Evolutionary conservation across 257 asterid genomes (phyloP).

Genomic region (Fraxinus americana): DNA sequence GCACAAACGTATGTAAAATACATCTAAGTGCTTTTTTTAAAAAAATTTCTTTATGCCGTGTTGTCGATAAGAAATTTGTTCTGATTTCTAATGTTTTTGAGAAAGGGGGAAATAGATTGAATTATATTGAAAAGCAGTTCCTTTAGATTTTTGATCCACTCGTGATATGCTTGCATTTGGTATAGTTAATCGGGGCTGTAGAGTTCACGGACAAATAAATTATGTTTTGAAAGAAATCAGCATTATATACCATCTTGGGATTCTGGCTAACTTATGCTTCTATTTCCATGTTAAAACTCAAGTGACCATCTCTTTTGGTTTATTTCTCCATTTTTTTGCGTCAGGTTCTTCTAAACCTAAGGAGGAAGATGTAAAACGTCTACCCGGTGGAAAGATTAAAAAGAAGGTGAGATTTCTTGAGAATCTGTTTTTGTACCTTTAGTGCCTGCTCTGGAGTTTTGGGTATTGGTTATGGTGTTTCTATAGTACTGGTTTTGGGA

Average conservation of each 20-base stretch:
- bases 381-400: conserved; percentile 96
- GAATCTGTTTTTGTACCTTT: too few species aligned
- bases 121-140: too few species aligned
- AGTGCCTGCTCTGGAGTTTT: too few species aligned
- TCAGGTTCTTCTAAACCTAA: conserved; percentile 83
- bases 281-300: conserved; percentile 2
- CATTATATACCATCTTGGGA: neutral
- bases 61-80: neutral
- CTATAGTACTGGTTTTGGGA: neutral
- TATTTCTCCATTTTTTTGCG: conserved; percentile 20
- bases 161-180: too few species aligned
- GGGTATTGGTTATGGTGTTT: neutral
- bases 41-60: neutral
- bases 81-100: conserved; percentile 1
- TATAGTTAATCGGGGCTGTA: neutral
- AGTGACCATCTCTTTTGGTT: conserved; percentile 17
- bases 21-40: neutral
- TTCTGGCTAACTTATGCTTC: conserved; percentile 4
- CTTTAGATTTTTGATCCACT: too few species aligned
- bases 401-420: conserved; percentile 60
- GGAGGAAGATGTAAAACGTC: conserved; percentile 85
- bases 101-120: neutral
- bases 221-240: neutral
- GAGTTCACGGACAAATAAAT: neutral
- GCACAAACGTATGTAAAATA: neutral